Base-by-base conservation (phyloP, 148 eudicot species). In the Vaccinium vitisidaea region DNA sequence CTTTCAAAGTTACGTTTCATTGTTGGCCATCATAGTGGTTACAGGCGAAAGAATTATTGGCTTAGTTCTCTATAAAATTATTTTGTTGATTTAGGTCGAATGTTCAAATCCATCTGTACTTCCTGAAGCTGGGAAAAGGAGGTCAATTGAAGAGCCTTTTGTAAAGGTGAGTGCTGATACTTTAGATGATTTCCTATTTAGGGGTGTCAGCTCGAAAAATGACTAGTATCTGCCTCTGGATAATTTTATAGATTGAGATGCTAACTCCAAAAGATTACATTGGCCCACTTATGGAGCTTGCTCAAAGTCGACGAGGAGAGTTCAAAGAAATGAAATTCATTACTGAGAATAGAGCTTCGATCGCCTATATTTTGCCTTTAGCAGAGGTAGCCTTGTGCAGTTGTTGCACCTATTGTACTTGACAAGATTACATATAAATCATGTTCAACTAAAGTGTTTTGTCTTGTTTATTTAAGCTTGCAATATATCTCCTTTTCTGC, bases 81-180 rank as follows among this genome's bases (percentile, higher is more conserved):
- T 81, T 76, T 81, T 43, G 14, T 82, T 84, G 83, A 83, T 88
- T 61, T 86, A 97, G 99, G 91, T 97, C 75, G 92, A 93, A 80
- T 97, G 99, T 87, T 97, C 99, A 81, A 97, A 97, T 91, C 99
- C 99, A 82, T 92, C 98, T 76, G 80, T 87, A 79, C 99, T 97
- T 87, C 99, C 99, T 82, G 99, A 97, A 89, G 88, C 93, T 85
- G 99, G 92, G 70, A 90, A 88, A 77, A 93, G 99, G 89, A 94
- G 90, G 88, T 91, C 94, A 81, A 92, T 97, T 88, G 98, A 94
- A 79, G 99, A 97, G 92, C 99, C 99, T 75, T 86, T 84, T 88
- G 99, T 95, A 48, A 97, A 95, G 99, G 99, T 97, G 83, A 55
- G 63, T 80, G 32, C 27, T 23, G 80, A 21, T 75, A 67, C 53